Evolutionary conservation across 768 basidiomycete species (phyloP).

Genomic region (Tricholomella constricta): DNA sequence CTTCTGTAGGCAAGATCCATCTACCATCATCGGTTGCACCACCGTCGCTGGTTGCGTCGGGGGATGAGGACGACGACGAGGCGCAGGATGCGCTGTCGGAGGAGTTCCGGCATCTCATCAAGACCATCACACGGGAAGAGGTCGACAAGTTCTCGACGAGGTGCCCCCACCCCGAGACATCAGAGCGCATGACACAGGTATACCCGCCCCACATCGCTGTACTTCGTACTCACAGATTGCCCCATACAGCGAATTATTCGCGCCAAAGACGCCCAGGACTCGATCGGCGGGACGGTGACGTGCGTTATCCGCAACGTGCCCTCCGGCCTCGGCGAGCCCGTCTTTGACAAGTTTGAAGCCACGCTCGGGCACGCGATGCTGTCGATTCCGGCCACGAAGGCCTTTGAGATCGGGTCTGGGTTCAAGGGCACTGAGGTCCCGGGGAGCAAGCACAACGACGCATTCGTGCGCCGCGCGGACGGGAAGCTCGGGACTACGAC

Average conservation of each 20-base stretch:
- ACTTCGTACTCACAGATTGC: conserved; percentile 1
- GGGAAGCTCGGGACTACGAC: conserved; percentile 82
- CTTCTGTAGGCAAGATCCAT: conserved; percentile 91
- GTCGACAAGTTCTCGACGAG: conserved; percentile 87
- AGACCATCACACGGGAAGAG: conserved; percentile 78
- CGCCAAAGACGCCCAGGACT: conserved; percentile 88
- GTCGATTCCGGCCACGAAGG: conserved; percentile 98
- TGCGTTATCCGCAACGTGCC: conserved; percentile 94
- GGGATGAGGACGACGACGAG: conserved; percentile 57
- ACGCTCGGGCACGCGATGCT: conserved; percentile 97
- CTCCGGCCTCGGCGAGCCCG: conserved; percentile 92
- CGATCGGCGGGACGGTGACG: conserved; percentile 97
- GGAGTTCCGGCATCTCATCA: conserved; percentile 81
- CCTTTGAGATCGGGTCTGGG: conserved; percentile 96
- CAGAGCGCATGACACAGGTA: conserved; percentile 89
- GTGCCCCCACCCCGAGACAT: conserved; percentile 89
- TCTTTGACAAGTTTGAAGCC: conserved; percentile 98
- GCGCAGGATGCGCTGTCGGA: conserved; percentile 75
- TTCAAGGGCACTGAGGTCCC: conserved; percentile 94
- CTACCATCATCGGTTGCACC: conserved; percentile 58
- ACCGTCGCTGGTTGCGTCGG: conserved; percentile 35
- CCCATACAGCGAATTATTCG: conserved; percentile 80
- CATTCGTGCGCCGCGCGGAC: conserved; percentile 64
- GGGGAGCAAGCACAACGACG: conserved; percentile 92
- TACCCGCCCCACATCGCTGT: conserved; percentile 5